phyloP scores from a whole-genome alignment of 2,329 filamentous ascomycete species.

The Gnomoniopsis smithogilvyi region DNA sequence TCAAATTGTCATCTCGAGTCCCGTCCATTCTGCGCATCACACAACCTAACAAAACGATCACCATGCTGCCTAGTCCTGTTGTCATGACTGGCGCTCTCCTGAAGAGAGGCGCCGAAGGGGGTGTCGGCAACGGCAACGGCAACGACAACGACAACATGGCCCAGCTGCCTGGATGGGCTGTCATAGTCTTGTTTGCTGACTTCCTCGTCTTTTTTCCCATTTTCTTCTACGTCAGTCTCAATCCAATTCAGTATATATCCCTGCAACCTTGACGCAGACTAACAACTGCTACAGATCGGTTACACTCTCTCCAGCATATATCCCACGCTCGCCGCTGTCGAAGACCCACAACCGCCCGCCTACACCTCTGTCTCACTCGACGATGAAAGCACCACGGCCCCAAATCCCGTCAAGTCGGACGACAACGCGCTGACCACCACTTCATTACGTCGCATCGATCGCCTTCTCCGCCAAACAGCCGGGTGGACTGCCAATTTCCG shows the following conservation, averaged over 20 bases:
- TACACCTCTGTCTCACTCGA: conserved; percentile 50
- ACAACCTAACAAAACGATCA: background rate
- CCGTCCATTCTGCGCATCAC: background rate
- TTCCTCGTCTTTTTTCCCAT: conserved; percentile 43
- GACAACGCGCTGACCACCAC: conserved; percentile 42
- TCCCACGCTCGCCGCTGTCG: conserved; percentile 54
- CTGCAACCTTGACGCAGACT: too few species aligned
- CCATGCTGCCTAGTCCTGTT: conserved; percentile 4
- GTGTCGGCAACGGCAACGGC: background rate
- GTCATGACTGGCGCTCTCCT: conserved; percentile 10
- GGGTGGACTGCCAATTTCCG: conserved; percentile 68
- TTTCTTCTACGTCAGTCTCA: conserved; percentile 37
- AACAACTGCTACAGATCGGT: conserved; percentile 9
- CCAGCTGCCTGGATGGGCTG: conserved; percentile 38
- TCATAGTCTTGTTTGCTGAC: conserved; percentile 35
- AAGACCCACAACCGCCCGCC: conserved; percentile 53
- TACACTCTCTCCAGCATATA: conserved; percentile 41
- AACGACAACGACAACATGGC: conserved; percentile 4
- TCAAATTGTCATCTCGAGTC: too few species aligned
- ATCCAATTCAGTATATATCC: background rate
- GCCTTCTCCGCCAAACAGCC: conserved; percentile 56
- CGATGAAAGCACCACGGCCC: conserved; percentile 32
- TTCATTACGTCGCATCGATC: conserved; percentile 48
- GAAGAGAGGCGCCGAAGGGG: conserved; percentile 11
- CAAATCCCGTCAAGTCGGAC: conserved; percentile 29